phyloP scores from a whole-genome alignment of 345 rosid species.

The Populus nigra region DNA sequence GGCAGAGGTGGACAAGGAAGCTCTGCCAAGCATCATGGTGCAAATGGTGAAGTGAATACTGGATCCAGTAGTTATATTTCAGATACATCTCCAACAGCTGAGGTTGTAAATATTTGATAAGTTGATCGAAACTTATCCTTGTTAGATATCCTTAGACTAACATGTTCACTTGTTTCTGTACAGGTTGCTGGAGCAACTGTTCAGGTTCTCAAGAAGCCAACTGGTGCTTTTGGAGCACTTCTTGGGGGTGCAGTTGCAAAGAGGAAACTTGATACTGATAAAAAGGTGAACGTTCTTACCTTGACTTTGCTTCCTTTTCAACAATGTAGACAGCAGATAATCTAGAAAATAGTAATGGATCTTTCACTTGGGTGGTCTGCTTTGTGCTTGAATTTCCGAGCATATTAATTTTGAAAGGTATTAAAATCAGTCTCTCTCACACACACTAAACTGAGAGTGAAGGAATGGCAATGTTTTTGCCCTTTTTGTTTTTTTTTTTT shows the following conservation, averaged over 20 bases:
- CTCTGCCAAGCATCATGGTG: conserved; percentile 15
- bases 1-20: conserved; percentile 6
- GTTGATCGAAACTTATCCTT: background rate
- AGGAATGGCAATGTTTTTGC: background rate
- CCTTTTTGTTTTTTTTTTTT: background rate
- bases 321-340: background rate
- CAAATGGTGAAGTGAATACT: conserved; percentile 23
- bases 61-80: conserved; percentile 9
- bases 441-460: background rate
- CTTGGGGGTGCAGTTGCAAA: conserved; percentile 41
- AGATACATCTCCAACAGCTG: conserved; percentile 32
- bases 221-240: conserved; percentile 54
- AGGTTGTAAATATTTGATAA: conserved; percentile 31
- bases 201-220: conserved; percentile 59
- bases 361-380: background rate
- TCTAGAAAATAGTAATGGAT: background rate
- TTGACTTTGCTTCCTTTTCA: background rate
- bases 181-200: conserved; percentile 55
- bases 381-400: background rate
- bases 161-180: conserved; percentile 9
- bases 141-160: conserved; percentile 14
- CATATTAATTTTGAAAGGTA: background rate
- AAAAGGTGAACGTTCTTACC: conserved; percentile 38
- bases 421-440: background rate
- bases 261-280: conserved; percentile 43